phyloP scores from a whole-genome alignment of 768 basidiomycete genomes.

The Hypholoma sublateritium region DNA sequence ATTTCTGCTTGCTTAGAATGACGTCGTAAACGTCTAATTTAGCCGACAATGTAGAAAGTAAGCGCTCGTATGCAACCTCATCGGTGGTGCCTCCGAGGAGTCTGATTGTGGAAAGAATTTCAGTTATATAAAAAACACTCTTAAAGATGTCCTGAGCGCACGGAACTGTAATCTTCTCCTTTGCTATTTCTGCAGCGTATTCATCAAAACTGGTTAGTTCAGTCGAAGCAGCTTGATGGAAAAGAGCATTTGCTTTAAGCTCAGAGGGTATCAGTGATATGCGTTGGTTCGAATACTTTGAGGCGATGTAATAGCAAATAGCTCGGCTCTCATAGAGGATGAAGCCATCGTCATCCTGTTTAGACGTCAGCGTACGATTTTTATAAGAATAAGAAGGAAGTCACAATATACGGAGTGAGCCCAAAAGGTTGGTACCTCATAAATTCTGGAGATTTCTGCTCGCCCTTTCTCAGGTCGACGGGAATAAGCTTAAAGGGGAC shows the following conservation, averaged over 20 bases:
- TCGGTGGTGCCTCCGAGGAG: not conserved
- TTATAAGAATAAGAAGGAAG: no score
- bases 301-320: not conserved
- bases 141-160: no score
- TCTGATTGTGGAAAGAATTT: not conserved
- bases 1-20: not conserved
- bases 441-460: conserved; percentile 41
- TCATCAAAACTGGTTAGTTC: not conserved
- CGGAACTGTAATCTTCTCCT: no score
- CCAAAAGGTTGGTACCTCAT: conserved; percentile 54
- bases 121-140: no score
- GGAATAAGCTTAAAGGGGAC: conserved; percentile 47
- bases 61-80: not conserved
- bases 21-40: not conserved
- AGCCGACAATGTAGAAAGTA: not conserved
- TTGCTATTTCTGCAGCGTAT: not conserved
- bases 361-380: no score
- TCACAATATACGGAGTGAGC: conserved; percentile 51
- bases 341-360: not conserved
- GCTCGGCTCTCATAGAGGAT: not conserved
- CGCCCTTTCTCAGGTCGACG: conserved; percentile 39
- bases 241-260: not conserved
- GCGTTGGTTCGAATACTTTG: not conserved
- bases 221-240: not conserved
- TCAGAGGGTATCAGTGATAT: not conserved